phyloP scores from a whole-genome alignment of 345 rosid genomes.

The Hevea brasiliensis region DNA sequence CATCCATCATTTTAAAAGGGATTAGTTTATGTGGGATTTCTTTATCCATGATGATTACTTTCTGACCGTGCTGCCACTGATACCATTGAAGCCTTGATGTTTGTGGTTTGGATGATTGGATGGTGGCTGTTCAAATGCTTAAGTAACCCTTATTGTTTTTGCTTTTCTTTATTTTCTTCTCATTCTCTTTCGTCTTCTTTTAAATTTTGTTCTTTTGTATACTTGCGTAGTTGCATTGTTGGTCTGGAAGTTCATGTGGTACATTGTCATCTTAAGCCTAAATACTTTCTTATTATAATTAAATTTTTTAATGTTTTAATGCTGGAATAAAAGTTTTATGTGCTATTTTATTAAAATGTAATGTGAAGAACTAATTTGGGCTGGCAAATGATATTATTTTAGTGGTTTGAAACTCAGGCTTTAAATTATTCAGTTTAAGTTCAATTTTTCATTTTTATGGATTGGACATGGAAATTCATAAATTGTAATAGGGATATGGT shows the following conservation, averaged over 20 bases:
- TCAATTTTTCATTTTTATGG: background rate
- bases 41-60: background rate
- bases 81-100: background rate
- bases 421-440: background rate
- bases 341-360: background rate
- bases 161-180: no score
- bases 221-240: background rate
- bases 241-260: background rate
- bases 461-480: background rate
- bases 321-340: background rate
- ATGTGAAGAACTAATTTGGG: constrained; percentile 1
- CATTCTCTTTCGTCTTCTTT: no score
- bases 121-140: background rate
- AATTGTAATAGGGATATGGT: background rate
- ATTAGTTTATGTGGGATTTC: background rate
- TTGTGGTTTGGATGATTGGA: background rate
- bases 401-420: background rate
- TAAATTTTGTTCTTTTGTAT: background rate
- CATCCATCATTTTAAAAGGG: background rate
- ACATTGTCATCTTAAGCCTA: background rate
- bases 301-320: background rate
- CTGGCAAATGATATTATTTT: background rate
- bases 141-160: background rate
- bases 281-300: background rate
- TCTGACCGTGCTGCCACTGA: background rate